Conservation (phyloP, 2,329 filamentous ascomycete genomes). For the Arthroderma sp. region DNA sequence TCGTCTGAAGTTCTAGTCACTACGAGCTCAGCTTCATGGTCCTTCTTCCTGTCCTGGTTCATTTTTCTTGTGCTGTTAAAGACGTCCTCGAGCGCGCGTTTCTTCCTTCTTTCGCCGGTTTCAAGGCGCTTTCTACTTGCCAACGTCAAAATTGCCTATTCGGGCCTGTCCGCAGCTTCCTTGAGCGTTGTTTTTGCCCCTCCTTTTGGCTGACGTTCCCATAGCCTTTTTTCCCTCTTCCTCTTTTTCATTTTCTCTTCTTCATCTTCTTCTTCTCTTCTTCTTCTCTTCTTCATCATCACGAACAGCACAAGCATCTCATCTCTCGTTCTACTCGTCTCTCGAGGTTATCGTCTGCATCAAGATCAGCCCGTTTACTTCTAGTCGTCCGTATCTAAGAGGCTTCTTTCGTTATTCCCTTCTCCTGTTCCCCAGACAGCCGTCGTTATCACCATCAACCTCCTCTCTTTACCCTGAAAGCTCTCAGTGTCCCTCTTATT, state of each 20-base stretch:
- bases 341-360: not conserved
- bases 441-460: not conserved
- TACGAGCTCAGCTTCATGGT: not conserved
- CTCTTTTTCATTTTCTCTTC: slow-evolving; percentile 16
- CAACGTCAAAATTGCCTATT: slow-evolving; percentile 17
- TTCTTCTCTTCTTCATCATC: slow-evolving; percentile 5
- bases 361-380: not conserved
- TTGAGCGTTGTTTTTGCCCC: not conserved
- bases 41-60: not conserved
- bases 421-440: slow-evolving; percentile 11
- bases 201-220: slow-evolving; percentile 1
- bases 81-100: slow-evolving; percentile 13
- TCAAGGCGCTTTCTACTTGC: slow-evolving; percentile 3
- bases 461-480: not conserved
- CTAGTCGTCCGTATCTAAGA: slow-evolving; percentile 26
- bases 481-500: not conserved
- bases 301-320: not conserved
- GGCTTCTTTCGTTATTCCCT: slow-evolving; percentile 44
- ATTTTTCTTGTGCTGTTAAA: slow-evolving; percentile 4
- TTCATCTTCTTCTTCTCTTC: slow-evolving; percentile 8
- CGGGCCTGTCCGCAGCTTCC: not conserved
- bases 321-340: not conserved
- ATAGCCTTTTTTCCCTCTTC: slow-evolving; percentile 6
- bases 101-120: slow-evolving; percentile 12
- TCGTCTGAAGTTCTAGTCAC: not conserved